Evolutionary conservation across 305 asterid genomes (phyloP).

Genomic region (Plantago coronopus): DNA sequence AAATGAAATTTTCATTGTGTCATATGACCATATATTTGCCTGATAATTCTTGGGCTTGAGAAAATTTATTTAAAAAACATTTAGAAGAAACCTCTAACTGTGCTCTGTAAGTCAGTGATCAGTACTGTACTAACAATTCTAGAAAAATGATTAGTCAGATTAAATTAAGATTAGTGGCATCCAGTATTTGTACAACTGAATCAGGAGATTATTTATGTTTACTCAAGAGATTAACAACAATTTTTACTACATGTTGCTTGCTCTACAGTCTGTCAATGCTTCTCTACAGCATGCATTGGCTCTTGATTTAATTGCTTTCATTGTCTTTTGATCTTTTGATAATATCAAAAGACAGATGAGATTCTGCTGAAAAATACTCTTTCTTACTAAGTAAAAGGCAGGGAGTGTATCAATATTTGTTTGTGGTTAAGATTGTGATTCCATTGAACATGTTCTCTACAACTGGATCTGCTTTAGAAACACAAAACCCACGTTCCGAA

Average conservation of each 20-base stretch:
- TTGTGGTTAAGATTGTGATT: conserved; percentile 9
- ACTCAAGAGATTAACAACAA: background rate
- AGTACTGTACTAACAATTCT: background rate
- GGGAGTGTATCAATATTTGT: background rate
- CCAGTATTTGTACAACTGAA: background rate
- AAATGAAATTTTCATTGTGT: no score
- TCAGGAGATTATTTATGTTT: conserved; percentile 1
- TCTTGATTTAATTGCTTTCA: conserved; percentile 9
- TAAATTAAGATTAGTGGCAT: background rate
- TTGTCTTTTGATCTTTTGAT: background rate
- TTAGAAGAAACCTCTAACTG: no score
- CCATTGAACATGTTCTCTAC: conserved; percentile 17
- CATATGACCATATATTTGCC: no score
- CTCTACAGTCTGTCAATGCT: conserved; percentile 6
- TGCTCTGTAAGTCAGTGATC: background rate
- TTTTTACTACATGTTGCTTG: background rate
- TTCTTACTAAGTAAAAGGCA: no score
- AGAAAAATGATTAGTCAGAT: background rate
- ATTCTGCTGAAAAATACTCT: conserved; percentile 3
- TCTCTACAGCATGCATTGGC: background rate
- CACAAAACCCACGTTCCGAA: conserved; percentile 13
- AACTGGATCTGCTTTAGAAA: conserved; percentile 15
- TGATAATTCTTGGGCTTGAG: no score
- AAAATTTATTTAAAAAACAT: no score
- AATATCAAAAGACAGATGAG: background rate